Conservation (phyloP, 257 asterid genomes). For the Nicotiana knightiana region DNA sequence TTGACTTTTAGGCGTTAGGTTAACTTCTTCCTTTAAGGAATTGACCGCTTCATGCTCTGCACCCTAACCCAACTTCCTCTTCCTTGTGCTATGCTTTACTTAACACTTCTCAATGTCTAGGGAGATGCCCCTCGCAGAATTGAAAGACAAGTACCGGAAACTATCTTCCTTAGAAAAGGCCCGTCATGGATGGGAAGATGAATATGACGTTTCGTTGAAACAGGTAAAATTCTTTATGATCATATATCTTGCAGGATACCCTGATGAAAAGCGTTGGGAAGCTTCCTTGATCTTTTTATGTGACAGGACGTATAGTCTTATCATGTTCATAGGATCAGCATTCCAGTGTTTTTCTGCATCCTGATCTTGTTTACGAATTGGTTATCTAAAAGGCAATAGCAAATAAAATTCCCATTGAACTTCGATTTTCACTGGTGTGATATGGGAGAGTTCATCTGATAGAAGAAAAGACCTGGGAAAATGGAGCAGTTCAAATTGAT, state of each 20-base stretch:
- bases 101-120: conserved; percentile 35
- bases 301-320: neutral
- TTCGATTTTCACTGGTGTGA: neutral
- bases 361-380: neutral
- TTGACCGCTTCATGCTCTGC: conserved; percentile 3
- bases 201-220: conserved; percentile 71
- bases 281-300: neutral
- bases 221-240: conserved; percentile 42
- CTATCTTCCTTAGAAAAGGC: conserved; percentile 61
- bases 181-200: conserved; percentile 80
- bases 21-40: neutral
- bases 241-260: neutral
- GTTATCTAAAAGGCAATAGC: neutral
- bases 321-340: neutral
- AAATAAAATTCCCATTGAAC: neutral
- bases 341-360: neutral
- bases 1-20: neutral
- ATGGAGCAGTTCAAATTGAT: neutral
- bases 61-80: neutral
- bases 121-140: conserved; percentile 85
- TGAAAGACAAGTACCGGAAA: conserved; percentile 81
- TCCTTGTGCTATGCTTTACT: neutral
- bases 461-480: neutral
- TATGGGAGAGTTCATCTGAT: neutral
- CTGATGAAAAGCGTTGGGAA: neutral